A percentile compares a stretch with the other conserved stretches of the same genome.
Evolutionary conservation across 1,139 yeast species (phyloP).

Genomic region (Starmera stellimalicola): DNA sequence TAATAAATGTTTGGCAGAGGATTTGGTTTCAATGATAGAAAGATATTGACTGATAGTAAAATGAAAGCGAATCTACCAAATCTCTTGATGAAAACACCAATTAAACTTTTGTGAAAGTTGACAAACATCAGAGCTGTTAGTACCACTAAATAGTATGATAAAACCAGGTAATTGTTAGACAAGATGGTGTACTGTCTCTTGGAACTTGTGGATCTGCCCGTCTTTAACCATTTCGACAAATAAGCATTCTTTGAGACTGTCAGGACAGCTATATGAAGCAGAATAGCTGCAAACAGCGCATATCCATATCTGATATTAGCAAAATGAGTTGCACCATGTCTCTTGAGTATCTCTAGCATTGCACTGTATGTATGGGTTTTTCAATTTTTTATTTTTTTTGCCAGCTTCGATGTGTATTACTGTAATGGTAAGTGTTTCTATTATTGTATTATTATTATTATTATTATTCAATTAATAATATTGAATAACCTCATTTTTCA

Average conservation of each 20-base stretch:
- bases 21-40: constrained; percentile 54
- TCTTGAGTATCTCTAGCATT: constrained; percentile 10
- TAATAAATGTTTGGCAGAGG: constrained; percentile 47
- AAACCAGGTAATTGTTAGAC: constrained; percentile 19
- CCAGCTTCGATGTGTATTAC: too few relatives aligned
- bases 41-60: constrained; percentile 53
- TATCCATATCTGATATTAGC: constrained; percentile 43
- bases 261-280: constrained; percentile 21
- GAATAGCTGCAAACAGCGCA: constrained; percentile 28
- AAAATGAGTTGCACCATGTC: constrained; percentile 28
- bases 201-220: constrained; percentile 20
- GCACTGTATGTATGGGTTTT: too few relatives aligned
- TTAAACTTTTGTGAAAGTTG: constrained; percentile 21
- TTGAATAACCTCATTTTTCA: too few relatives aligned
- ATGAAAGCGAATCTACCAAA: constrained; percentile 51
- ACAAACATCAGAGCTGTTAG: constrained; percentile 19
- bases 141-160: constrained; percentile 27
- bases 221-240: constrained; percentile 19
- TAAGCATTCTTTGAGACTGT: constrained; percentile 12
- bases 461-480: too few relatives aligned
- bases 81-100: constrained; percentile 19
- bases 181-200: constrained; percentile 20
- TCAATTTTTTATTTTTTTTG: too few relatives aligned
- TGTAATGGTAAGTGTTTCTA: too few relatives aligned
- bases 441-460: too few relatives aligned